A percentile compares a stretch with the other conserved stretches of the same genome.
These are phyloP conservation scores for Camelina laxa DNA, from an alignment of 345 rosid genomes.

Conservation along the genomic window DNA sequence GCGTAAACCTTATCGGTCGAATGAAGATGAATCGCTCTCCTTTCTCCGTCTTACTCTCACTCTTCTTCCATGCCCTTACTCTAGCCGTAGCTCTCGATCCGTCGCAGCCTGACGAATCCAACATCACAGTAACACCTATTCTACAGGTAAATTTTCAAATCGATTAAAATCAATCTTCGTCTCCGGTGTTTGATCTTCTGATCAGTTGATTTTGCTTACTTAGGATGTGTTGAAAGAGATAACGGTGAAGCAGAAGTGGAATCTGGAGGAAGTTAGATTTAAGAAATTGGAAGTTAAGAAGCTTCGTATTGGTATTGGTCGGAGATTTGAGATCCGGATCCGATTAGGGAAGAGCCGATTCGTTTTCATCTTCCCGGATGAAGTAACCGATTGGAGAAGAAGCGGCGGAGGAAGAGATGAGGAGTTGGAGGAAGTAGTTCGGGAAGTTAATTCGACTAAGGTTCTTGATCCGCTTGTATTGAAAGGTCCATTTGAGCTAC, in stretches of 20 bases:
- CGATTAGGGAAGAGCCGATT: conserved; percentile 59
- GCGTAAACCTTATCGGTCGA: conserved; percentile 12
- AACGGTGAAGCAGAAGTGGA: conserved; percentile 62
- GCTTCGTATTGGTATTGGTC: conserved; percentile 55
- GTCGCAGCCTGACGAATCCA: conserved; percentile 38
- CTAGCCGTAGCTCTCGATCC: conserved; percentile 41
- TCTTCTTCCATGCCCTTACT: conserved; percentile 36
- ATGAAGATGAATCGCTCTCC: conserved; percentile 19
- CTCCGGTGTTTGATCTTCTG: not conserved
- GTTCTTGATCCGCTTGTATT: conserved; percentile 54
- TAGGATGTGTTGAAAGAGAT: conserved; percentile 75
- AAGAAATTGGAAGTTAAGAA: conserved; percentile 52
- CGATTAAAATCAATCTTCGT: conserved; percentile 23
- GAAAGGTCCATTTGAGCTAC: conserved; percentile 74
- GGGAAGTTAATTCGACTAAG: conserved; percentile 47
- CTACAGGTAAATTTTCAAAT: conserved; percentile 46
- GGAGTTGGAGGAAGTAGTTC: conserved; percentile 50
- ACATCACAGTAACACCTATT: conserved; percentile 37
- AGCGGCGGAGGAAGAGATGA: conserved; percentile 37
- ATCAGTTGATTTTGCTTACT: not conserved
- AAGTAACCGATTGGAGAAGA: conserved; percentile 58
- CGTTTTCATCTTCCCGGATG: conserved; percentile 60
- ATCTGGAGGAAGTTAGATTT: conserved; percentile 48
- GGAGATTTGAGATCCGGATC: conserved; percentile 66
- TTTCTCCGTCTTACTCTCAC: conserved; percentile 36